phyloP scores from a whole-genome alignment of 441 rosid species.

The Croton laevigatus region DNA sequence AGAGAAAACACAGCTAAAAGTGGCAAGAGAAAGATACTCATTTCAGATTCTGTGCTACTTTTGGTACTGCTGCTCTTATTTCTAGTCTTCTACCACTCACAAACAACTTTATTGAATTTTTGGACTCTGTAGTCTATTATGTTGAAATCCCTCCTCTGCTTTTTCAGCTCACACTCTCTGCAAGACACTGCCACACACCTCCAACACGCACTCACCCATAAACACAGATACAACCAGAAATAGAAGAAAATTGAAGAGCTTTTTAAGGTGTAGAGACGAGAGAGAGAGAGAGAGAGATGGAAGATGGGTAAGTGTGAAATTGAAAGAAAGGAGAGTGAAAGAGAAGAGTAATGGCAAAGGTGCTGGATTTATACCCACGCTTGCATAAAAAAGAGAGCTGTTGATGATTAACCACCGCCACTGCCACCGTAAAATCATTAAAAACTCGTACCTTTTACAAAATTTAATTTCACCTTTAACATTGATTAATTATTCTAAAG shows the following conservation, averaged over 20 bases:
- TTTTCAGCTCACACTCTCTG: conserved; percentile 15
- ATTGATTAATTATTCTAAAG: background rate
- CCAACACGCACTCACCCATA: conserved; percentile 21
- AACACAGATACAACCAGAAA: background rate
- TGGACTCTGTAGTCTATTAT: conserved; percentile 26
- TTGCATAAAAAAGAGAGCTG: conserved; percentile 90
- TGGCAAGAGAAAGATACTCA: conserved; percentile 68
- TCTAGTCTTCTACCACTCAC: conserved; percentile 34
- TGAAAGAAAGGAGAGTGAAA: conserved; percentile 22
- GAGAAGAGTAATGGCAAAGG: conserved; percentile 38
- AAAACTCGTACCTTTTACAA: background rate
- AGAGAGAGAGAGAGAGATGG: conserved; percentile 9
- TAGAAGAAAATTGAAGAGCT: conserved; percentile 12
- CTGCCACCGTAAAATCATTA: conserved; percentile 46
- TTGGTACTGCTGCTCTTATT: conserved; percentile 43
- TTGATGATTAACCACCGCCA: conserved; percentile 94
- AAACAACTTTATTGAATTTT: conserved; percentile 40
- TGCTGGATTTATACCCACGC: conserved; percentile 93
- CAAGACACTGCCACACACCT: conserved; percentile 12
- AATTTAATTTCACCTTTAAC: background rate
- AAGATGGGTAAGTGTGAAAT: conserved; percentile 28
- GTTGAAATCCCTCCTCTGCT: conserved; percentile 28
- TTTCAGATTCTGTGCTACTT: conserved; percentile 82
- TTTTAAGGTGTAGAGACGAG: conserved; percentile 6
- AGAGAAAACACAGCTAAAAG: conserved; percentile 38